Evolutionary conservation across 345 rosid species (phyloP), one percentile per base, ranked within the genome.

Genomic region (Euclidium syriacum): DNA sequence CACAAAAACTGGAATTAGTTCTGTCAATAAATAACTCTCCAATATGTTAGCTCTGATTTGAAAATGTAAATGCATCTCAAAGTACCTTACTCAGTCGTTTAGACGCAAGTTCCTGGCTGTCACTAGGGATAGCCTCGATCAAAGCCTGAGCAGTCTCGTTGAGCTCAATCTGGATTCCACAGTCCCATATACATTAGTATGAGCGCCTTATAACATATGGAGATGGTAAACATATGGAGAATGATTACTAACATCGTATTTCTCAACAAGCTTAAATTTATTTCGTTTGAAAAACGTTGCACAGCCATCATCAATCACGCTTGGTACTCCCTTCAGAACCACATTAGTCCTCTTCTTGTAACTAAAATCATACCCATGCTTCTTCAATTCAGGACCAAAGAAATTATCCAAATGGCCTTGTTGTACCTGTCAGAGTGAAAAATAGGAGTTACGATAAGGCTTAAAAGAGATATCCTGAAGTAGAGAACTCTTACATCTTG

Each of bases 141-240:
- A 85, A 76, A 62, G 88, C 83, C 68, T 83, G 88, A 29, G 91
- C 88, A 65, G 86, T 86, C 52, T 81, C 83, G 52, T 85, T 85
- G 64, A 85, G 81, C 43, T 85, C 91, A 73, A 85, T 87, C 91
- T 85, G 75, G 58, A 59, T 14, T 42, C n/a, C 65, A 44, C 15
- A 15, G 16, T 24, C 5, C 36, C 11, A 24, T 20, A 4, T n/a
- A n/a, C n/a, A 14, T 33, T 42, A 49, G 4, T 25, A 15, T 20
- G 14, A 19, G 52, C 17, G 7, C 3, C 25, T 6, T 8, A 46
- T 7, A 1, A 3, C n/a, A 6, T 7, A 16, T 4, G 19, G 27
- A 25, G 6, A 11, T 29, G 4, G 6, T 5, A n/a, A 19, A 32
- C 30, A 39, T 6, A 12, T 27, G 59, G 4, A 10, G 14, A 23